Evolutionary conservation across 305 asterid species (phyloP).

Genomic region (Plantago rigida): DNA sequence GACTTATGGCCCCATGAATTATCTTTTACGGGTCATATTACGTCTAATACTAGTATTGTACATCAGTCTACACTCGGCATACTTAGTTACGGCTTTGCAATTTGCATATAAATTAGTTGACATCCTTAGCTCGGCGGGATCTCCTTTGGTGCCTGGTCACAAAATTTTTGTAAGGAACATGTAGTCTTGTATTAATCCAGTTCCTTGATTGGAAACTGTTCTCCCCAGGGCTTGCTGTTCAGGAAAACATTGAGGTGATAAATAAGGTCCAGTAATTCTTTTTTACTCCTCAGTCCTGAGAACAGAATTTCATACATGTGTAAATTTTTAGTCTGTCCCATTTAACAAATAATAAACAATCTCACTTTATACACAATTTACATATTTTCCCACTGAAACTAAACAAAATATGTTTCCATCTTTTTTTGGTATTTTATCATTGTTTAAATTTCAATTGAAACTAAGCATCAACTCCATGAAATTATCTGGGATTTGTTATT

Average conservation of each 20-base stretch:
- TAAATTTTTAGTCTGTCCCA: no score
- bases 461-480: no score
- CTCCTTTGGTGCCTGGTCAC: conserved; percentile 7
- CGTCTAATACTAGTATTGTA: conserved; percentile 23
- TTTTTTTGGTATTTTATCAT: no score
- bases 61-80: conserved; percentile 17
- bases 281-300: no score
- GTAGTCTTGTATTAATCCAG: conserved; percentile 5
- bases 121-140: conserved; percentile 4
- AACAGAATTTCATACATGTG: no score
- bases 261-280: conserved; percentile 21
- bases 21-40: conserved; percentile 13
- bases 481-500: no score
- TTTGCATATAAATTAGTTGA: conserved; percentile 14
- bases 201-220: conserved; percentile 16
- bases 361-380: no score
- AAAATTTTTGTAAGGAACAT: conserved; percentile 26
- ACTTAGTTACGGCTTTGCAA: conserved; percentile 1
- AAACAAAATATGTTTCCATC: no score
- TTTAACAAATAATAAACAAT: no score
- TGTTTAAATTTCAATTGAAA: no score
- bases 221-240: conserved; percentile 1
- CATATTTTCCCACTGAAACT: no score
- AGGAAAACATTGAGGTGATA: conserved; percentile 11
- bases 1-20: conserved; percentile 82